Conservation (phyloP, 1,139 yeast genomes). For the Candida gigantensis region DNA sequence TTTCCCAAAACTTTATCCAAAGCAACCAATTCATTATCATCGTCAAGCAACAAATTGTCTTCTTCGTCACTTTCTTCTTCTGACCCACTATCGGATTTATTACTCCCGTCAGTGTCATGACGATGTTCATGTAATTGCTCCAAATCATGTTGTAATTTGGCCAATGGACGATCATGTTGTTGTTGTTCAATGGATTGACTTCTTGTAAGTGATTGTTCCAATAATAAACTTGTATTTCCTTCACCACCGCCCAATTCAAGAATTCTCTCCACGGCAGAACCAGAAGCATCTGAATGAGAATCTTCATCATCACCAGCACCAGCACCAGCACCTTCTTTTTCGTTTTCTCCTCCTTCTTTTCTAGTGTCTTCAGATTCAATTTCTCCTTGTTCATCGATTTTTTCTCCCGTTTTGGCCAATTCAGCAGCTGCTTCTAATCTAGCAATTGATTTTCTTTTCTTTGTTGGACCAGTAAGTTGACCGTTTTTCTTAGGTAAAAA, state of each 20-base stretch:
- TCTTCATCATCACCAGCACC: too few relatives aligned
- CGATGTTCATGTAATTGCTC: constrained; percentile 52
- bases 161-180: constrained; percentile 77
- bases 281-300: constrained; percentile 5
- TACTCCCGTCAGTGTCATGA: constrained; percentile 16
- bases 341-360: constrained; percentile 13
- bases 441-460: constrained; percentile 58
- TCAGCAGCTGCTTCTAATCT: constrained; percentile 40
- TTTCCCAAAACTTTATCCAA: constrained; percentile 62
- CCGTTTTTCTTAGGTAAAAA: constrained; percentile 83
- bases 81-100: constrained; percentile 16
- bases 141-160: constrained; percentile 75
- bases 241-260: constrained; percentile 51
- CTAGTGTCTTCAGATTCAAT: too few relatives aligned
- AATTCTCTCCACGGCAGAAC: constrained; percentile 52
- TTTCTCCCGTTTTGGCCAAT: constrained; percentile 15
- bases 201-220: constrained; percentile 58
- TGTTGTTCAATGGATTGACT: constrained; percentile 63
- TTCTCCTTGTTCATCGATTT: constrained; percentile 20
- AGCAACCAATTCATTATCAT: constrained; percentile 71
- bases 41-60: constrained; percentile 67
- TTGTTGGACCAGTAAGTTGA: constrained; percentile 66
- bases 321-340: too few relatives aligned
- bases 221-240: constrained; percentile 43
- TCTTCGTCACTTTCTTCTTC: constrained; percentile 27